These are phyloP conservation scores for Exophiala sp. DNA, from an alignment of 2,329 filamentous ascomycete species.

Conservation along the genomic window DNA sequence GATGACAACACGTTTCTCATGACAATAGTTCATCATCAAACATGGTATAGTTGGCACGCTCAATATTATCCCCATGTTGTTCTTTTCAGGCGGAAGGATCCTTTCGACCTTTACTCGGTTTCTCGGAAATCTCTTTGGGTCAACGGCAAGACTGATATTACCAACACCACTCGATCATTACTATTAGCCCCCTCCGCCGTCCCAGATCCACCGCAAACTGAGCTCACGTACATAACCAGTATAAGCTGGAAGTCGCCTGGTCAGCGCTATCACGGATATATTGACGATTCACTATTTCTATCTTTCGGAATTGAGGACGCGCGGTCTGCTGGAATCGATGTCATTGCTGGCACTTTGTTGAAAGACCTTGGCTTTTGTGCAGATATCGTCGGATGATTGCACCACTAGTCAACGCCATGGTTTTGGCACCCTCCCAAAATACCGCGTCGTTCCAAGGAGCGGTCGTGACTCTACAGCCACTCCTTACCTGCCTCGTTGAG, in stretches of 20 bases:
- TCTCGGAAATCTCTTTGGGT: conserved; percentile 52
- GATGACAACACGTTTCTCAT: conserved; percentile 54
- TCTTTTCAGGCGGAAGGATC: conserved; percentile 16
- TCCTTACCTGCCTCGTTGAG: too few species aligned
- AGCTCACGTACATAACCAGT: conserved; percentile 58
- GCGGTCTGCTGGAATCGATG: conserved; percentile 48
- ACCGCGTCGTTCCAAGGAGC: too few species aligned
- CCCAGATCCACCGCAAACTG: conserved; percentile 35
- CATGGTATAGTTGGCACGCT: conserved; percentile 43
- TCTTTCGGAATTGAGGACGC: conserved; percentile 56
- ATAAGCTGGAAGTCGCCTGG: conserved; percentile 52
- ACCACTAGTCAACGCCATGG: too few species aligned
- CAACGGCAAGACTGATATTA: conserved; percentile 39
- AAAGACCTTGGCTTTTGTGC: conserved; percentile 39
- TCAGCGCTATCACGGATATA: conserved; percentile 52
- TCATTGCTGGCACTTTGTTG: conserved; percentile 50
- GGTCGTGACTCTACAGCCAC: too few species aligned
- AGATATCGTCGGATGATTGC: too few species aligned
- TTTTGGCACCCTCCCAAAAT: too few species aligned
- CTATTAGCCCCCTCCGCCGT: conserved; percentile 21
- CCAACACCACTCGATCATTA: conserved; percentile 17
- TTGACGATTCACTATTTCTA: conserved; percentile 55
- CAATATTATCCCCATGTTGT: conserved; percentile 24
- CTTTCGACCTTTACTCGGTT: conserved; percentile 20
- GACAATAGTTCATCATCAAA: conserved; percentile 55